Base-by-base conservation (phyloP, 164 flowering plant genomes). In the Chloranthus sessilifolius region DNA sequence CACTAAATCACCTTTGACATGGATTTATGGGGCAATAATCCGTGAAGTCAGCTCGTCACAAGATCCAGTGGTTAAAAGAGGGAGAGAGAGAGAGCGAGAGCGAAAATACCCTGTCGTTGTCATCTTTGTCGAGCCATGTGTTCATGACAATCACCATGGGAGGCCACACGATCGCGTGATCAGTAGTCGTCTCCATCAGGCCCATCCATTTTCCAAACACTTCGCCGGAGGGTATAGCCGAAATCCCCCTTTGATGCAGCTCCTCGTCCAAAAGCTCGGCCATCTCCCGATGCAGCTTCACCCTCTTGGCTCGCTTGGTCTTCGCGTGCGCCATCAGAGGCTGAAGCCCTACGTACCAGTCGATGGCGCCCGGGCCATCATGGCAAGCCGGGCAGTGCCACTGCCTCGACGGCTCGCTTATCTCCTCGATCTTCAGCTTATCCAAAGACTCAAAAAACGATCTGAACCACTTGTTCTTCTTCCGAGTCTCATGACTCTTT, bases 341-440 rank as follows among this genome's bases (percentile, higher is more conserved):
- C 66, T 77, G 92, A 55, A 86, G 68, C 30, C 91, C 90, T 31
- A 60, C 56, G 53, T 73, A 89, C 95, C 97, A 85, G 42, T 85
- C 92, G 64, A 85, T 83, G 7, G 88, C 75, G 58, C 97, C 95
- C 15, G 90, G 89, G n/a, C 90, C 95, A 50, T 78, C 73, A 61
- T 76, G 74, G 63, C 97, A 89, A 15, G 97, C 88, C 1, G 95
- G 90, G 56, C 97, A 85, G 36, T 89, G 97, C 92, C 91, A 83
- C 73, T 76, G 81, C 59, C 86, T 73, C 19, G 28, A 67, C 3
- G 82, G 64, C 11, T 86, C 88, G 70, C 63, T 74, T 4, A 86
- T 65, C 48, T 78, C 63, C 2, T 77, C 81, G 28, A 70, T 22
- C 2, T 53, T 61, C 59, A 86, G 50, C 0, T 45, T 50, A 43